These are phyloP conservation scores for Chaetomiaceae sp. DNA, from an alignment of 2,329 filamentous ascomycete species.

Conservation along the genomic window DNA sequence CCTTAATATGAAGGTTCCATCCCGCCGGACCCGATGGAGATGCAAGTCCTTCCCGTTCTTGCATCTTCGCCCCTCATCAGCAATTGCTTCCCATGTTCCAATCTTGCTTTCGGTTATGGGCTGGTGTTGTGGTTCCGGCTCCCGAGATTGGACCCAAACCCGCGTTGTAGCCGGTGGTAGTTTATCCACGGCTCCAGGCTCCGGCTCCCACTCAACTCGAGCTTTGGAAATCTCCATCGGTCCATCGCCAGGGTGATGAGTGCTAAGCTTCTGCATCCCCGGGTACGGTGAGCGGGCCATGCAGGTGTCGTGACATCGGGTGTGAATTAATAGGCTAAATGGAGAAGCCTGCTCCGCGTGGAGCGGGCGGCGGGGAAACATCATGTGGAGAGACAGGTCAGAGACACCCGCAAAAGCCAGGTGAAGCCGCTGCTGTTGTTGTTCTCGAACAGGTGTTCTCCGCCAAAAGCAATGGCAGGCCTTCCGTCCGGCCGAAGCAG, in stretches of 20 bases:
- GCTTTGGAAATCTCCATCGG: background rate
- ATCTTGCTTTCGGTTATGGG: slow-evolving; percentile 3
- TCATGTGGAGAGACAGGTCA: background rate
- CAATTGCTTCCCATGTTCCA: background rate
- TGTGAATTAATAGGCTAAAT: slow-evolving; percentile 20
- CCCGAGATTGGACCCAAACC: slow-evolving; percentile 7
- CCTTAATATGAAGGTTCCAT: slow-evolving; percentile 15
- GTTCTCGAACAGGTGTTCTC: slow-evolving; percentile 1
- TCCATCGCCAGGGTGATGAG: background rate
- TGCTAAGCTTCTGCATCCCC: slow-evolving; percentile 4
- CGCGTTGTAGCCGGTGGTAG: background rate
- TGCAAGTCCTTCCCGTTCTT: background rate
- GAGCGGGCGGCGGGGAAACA: too few species aligned
- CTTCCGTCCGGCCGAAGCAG: slow-evolving; percentile 2
- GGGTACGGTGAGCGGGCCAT: background rate
- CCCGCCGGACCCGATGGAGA: background rate
- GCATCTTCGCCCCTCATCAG: background rate
- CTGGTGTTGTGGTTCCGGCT: background rate
- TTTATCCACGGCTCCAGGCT: slow-evolving; percentile 10
- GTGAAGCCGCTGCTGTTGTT: background rate
- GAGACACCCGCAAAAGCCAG: background rate
- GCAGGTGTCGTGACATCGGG: slow-evolving; percentile 14
- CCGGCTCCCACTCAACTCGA: background rate
- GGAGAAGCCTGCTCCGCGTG: slow-evolving; percentile 2
- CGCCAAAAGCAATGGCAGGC: background rate